A percentile compares a stretch with the other conserved stretches of the same genome.
phyloP scores from a whole-genome alignment of 768 basidiomycete species.

The Lentinus brumalis region DNA sequence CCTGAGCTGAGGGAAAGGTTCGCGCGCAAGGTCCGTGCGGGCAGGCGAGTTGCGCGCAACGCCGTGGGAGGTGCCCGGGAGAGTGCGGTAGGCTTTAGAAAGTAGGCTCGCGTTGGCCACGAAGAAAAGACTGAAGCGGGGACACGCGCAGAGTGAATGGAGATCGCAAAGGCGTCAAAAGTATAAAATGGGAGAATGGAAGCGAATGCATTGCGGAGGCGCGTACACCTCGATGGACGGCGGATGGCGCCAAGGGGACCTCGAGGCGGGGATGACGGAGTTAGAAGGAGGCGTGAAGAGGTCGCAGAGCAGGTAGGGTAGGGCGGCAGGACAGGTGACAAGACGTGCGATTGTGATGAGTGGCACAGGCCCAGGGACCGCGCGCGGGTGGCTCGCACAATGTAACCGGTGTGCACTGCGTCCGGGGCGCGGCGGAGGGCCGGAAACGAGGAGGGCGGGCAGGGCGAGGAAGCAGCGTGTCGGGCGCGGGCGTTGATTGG shows the following conservation, averaged over 20 bases:
- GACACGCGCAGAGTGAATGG: neutral
- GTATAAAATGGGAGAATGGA: neutral
- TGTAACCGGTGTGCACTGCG: no score
- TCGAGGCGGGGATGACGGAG: constrained; percentile 10
- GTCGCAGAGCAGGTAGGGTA: neutral
- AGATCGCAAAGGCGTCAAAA: neutral
- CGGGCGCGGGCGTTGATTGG: neutral
- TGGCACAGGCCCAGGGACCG: neutral
- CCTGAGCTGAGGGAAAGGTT: no score
- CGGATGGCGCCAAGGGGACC: neutral
- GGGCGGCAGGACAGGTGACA: neutral
- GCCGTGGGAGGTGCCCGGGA: neutral
- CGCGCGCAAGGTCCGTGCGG: no score
- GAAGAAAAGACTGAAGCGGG: neutral
- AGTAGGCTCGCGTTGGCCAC: neutral
- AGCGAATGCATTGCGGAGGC: neutral
- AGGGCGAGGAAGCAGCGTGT: no score
- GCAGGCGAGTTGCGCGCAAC: no score
- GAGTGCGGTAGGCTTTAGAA: neutral
- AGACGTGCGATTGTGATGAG: neutral
- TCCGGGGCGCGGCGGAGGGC: no score
- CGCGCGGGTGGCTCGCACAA: no score
- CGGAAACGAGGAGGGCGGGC: neutral
- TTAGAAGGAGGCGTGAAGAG: neutral
- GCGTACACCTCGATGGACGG: neutral